A percentile compares a stretch with the other conserved stretches of the same genome.
Evolutionary conservation across 2,329 filamentous ascomycete genomes (phyloP).

Genomic region (Nothophoma quercina): DNA sequence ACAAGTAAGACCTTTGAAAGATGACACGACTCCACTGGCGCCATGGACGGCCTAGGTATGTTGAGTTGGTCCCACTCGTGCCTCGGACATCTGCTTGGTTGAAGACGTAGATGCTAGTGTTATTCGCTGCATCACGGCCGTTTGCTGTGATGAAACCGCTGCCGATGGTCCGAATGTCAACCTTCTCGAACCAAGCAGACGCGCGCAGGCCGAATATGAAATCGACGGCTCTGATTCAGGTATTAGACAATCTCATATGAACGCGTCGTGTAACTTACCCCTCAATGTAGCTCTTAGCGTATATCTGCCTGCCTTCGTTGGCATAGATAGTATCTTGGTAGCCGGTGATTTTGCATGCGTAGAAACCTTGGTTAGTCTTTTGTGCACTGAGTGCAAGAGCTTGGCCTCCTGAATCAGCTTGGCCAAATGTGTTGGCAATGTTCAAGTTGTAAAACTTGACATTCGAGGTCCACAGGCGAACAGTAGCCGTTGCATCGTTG

Average conservation of each 20-base stretch:
- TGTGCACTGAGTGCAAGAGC: slow-evolving; percentile 61
- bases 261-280: too few species aligned
- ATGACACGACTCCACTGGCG: slow-evolving; percentile 56
- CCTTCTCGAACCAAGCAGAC: slow-evolving; percentile 55
- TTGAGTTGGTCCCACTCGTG: slow-evolving; percentile 40
- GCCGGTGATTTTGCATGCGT: slow-evolving; percentile 61
- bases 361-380: slow-evolving; percentile 60
- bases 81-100: slow-evolving; percentile 57
- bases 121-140: slow-evolving; percentile 25
- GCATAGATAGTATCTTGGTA: slow-evolving; percentile 60
- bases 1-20: slow-evolving; percentile 59
- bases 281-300: slow-evolving; percentile 62
- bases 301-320: slow-evolving; percentile 60
- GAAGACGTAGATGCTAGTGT: slow-evolving; percentile 59
- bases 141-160: slow-evolving; percentile 33
- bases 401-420: slow-evolving; percentile 34
- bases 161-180: slow-evolving; percentile 36
- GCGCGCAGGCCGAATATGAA: slow-evolving; percentile 62
- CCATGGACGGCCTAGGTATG: slow-evolving; percentile 61
- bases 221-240: slow-evolving; percentile 62
- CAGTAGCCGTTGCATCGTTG: slow-evolving; percentile 61
- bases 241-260: too few species aligned
- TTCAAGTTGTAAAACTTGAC: slow-evolving; percentile 68
- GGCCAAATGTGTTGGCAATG: slow-evolving; percentile 54
- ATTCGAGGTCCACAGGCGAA: slow-evolving; percentile 54